Base-by-base conservation (phyloP, 495 filamentous ascomycete genomes). In the Xylaria grammica region DNA sequence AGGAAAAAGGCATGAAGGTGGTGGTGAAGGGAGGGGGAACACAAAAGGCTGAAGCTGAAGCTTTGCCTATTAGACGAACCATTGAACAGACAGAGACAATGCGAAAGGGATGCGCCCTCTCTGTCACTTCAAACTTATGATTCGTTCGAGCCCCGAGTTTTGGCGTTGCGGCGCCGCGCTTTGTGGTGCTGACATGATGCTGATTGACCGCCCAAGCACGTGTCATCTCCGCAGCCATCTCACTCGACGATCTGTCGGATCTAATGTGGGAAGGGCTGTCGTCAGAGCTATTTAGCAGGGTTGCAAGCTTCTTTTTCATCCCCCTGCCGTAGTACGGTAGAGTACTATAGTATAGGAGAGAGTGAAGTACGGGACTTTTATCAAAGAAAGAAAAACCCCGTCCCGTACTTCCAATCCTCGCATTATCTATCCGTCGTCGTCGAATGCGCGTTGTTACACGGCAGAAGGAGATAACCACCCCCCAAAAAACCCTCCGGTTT, bases 41-140 rank as follows among this genome's bases (percentile, higher is more conserved):
- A 36, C 32, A 36, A 5, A 11, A 5, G 32, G 4, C 4, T 36
- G 32, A 11, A 11, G 11, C 32, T 36, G 32, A 36, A 36, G 32
- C 32, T 4, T n/a, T 11, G 32, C 32, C 11, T 36, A 11, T 36
- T 11, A 36, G 11, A 36, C 32, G 11, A 36, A 11, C 32, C 11
- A 4, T 4, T 36, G 5, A 36, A 36, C 32, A n/a, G n/a, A n/a
- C n/a, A n/a, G n/a, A n/a, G n/a, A n/a, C n/a, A n/a, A n/a, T 36
- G 5, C 34, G 34, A 11, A 11, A 36, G 34, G 34, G 11, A 6
- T 36, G 6, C 11, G 6, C 6, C 5, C 34, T 11, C 15, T 54
- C 50, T n/a, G 27, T 53, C 32, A 17, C 34, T 11, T 42, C 36
- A 27, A 56, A 42, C 53, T 42, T 42, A 42, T n/a, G n/a, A n/a